Evolutionary conservation across 192 early-diverging fungal species (phyloP).

Genomic region (Coemansia sp.): DNA sequence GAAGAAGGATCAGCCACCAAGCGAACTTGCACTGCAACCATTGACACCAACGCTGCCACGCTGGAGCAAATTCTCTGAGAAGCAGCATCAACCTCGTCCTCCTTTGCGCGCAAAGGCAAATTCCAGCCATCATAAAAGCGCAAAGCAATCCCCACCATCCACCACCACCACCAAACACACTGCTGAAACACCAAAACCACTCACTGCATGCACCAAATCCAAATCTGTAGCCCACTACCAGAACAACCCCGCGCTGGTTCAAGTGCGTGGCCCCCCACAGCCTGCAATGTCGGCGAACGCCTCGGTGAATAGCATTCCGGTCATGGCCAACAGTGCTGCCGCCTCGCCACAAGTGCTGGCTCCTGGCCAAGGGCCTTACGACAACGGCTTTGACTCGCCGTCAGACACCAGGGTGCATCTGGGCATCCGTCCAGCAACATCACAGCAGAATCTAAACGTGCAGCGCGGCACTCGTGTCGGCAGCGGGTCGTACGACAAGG

Average conservation of each 20-base stretch:
- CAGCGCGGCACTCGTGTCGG: neutral
- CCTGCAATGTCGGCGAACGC: conserved; percentile 16
- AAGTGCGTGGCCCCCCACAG: conserved; percentile 1
- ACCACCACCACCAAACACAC: conserved; percentile 2
- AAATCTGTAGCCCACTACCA: conserved; percentile 30
- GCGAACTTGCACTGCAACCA: conserved; percentile 8
- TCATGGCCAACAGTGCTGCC: conserved; percentile 13
- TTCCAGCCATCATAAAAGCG: neutral
- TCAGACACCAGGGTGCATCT: conserved; percentile 27
- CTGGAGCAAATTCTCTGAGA: conserved; percentile 23
- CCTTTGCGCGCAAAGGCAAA: neutral
- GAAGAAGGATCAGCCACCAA: neutral
- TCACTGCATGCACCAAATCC: neutral
- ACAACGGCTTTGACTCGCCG: conserved; percentile 47
- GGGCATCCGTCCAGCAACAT: conserved; percentile 5
- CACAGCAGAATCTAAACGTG: conserved; percentile 15
- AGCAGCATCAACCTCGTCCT: neutral
- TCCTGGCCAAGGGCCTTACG: neutral
- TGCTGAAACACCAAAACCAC: conserved; percentile 4
- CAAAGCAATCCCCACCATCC: neutral
- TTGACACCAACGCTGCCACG: conserved; percentile 26
- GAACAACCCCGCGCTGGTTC: neutral
- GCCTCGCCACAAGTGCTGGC: conserved; percentile 8
- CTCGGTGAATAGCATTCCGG: conserved; percentile 10
- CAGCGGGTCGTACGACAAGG: conserved; percentile 6